phyloP scores from a whole-genome alignment of 495 filamentous ascomycete genomes.

The Trichoderma reesei region DNA sequence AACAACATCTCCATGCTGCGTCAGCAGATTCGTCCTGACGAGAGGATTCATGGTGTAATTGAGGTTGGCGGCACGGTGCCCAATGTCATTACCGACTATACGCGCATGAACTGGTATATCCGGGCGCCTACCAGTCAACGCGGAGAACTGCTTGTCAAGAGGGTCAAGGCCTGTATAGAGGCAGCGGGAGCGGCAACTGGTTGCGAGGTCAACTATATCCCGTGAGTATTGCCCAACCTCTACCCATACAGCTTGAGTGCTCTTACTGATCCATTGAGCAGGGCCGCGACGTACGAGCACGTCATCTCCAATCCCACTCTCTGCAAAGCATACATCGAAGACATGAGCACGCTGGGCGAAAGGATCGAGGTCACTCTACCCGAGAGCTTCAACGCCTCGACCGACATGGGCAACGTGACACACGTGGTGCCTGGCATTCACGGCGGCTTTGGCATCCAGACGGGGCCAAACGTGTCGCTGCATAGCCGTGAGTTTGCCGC shows the following conservation, averaged over 20 bases:
- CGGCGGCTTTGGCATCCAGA: slow-evolving; percentile 42
- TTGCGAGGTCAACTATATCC: slow-evolving; percentile 34
- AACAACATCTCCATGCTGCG: slow-evolving; percentile 52
- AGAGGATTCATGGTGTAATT: slow-evolving; percentile 25
- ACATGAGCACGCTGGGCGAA: slow-evolving; percentile 35
- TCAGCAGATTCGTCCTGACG: slow-evolving; percentile 43
- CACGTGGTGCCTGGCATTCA: slow-evolving; percentile 50
- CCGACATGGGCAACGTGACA: slow-evolving; percentile 46
- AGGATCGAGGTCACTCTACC: slow-evolving; percentile 30
- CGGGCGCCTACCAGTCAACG: slow-evolving; percentile 35
- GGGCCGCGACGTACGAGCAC: slow-evolving; percentile 37
- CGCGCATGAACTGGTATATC: slow-evolving; percentile 47
- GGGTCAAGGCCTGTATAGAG: slow-evolving; percentile 46
- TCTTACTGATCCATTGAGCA: slow-evolving; percentile 15
- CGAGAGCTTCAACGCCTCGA: slow-evolving; percentile 28
- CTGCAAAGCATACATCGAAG: slow-evolving; percentile 41
- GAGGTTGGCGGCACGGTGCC: slow-evolving; percentile 21
- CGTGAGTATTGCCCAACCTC: neutral
- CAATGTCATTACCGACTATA: slow-evolving; percentile 44
- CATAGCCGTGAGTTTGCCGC: slow-evolving; percentile 46
- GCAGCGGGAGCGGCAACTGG: slow-evolving; percentile 47
- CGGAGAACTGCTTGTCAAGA: slow-evolving; percentile 36
- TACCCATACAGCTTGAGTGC: too few species aligned
- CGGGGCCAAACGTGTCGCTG: slow-evolving; percentile 36
- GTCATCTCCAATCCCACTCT: slow-evolving; percentile 39